phyloP scores from a whole-genome alignment of 2,329 filamentous ascomycete genomes.

The Curvularia lunata region DNA sequence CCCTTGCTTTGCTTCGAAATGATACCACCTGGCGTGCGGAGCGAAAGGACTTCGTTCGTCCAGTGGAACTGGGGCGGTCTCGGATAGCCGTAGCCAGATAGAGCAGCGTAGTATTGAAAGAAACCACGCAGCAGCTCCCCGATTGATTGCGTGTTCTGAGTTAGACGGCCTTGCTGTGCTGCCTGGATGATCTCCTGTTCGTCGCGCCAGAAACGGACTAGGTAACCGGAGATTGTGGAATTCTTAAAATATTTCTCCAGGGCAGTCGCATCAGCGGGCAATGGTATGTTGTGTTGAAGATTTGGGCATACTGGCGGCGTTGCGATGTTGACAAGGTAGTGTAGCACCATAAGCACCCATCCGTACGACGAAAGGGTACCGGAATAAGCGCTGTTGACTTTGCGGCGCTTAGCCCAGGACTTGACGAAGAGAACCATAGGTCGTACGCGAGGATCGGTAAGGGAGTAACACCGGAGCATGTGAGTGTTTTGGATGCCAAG shows the following conservation, averaged over 20 bases:
- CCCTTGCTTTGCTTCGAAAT: conserved; percentile 77
- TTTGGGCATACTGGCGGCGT: conserved; percentile 85
- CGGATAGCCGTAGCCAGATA: conserved; percentile 38
- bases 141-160: conserved; percentile 71
- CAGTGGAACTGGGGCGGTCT: conserved; percentile 72
- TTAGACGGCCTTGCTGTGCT: conserved; percentile 65
- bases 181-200: conserved; percentile 71
- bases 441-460: conserved; percentile 77
- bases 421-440: conserved; percentile 86
- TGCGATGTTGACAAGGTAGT: conserved; percentile 85
- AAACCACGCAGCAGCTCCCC: conserved; percentile 80
- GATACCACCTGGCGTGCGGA: conserved; percentile 74
- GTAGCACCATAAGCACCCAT: conserved; percentile 89
- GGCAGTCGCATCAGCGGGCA: conserved; percentile 17
- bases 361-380: conserved; percentile 90
- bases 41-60: conserved; percentile 78
- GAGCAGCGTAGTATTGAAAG: conserved; percentile 83
- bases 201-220: conserved; percentile 79
- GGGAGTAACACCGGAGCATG: conserved; percentile 82
- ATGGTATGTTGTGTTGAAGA: conserved; percentile 65
- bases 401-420: conserved; percentile 84
- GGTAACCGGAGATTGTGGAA: conserved; percentile 65
- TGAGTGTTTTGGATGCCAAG: conserved; percentile 83
- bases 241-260: conserved; percentile 50
- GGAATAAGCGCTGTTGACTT: conserved; percentile 85